Base-by-base conservation (phyloP, 495 filamentous ascomycete genomes). In the Saxophila tyrrhenica region DNA sequence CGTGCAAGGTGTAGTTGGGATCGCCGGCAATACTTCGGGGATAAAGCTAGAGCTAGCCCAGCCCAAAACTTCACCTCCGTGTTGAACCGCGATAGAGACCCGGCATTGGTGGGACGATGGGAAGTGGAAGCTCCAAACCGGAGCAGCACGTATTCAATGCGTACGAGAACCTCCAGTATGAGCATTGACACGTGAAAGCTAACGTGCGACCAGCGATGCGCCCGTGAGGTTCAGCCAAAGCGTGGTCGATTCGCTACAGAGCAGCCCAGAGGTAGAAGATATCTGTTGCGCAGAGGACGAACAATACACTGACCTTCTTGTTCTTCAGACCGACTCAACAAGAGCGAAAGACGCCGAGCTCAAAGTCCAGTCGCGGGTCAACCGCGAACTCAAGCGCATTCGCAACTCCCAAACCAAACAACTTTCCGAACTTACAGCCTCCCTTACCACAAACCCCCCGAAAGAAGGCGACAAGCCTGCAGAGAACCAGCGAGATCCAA, bases 211-310 rank as follows among this genome's bases (percentile, higher is more conserved):
- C 67, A 96, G 91, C 64, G 77, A 86, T 67, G 79, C 84, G 23
- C 87, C 91, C 52, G 77, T 95, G 63, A 82, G 86, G 60, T 89
- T 96, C 72, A 95, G 90, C 51, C 80, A 84, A 59, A 81, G 84
- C 67, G 75, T 98, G 64, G 76, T 94, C 53, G 79, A 92, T 43
- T 78, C 82, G 54, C 77, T 98, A 54, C 84, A 95, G 62, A 77
- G 78, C 57, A 94, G 81, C 73, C 77, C 81, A 56, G 89, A 97
- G 81, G 92, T 95, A 73, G 64, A n/a, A n/a, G n/a, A n/a, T n/a
- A n/a, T n/a, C n/a, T n/a, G n/a, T n/a, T n/a, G n/a, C n/a, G n/a
- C n/a, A n/a, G n/a, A n/a, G n/a, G n/a, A n/a, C n/a, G n/a, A n/a
- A n/a, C n/a, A n/a, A n/a, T 13, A 35, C 13, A 35, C 29, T 35